Conservation (phyloP, 345 rosid species). For the Gossypioides kirkii region DNA sequence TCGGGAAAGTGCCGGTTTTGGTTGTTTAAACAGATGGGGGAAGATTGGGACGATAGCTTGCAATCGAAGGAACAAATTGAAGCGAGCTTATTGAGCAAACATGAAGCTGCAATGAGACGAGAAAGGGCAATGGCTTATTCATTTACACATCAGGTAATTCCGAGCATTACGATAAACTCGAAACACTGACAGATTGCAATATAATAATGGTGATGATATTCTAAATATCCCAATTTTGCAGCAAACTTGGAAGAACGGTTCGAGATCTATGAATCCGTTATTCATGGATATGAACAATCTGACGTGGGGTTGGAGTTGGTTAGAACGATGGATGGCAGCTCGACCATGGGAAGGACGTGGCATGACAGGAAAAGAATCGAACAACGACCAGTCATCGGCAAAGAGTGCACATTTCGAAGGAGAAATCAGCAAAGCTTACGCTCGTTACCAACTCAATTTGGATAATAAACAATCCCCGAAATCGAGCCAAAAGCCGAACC, state of each 20-base stretch:
- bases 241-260: slow-evolving; percentile 77
- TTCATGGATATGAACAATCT: slow-evolving; percentile 83
- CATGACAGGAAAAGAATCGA: slow-evolving; percentile 51
- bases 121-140: slow-evolving; percentile 91
- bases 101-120: slow-evolving; percentile 89
- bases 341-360: slow-evolving; percentile 65
- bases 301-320: slow-evolving; percentile 99
- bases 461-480: slow-evolving; percentile 58
- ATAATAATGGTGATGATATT: neutral
- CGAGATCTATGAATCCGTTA: slow-evolving; percentile 54
- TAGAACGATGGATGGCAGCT: slow-evolving; percentile 98
- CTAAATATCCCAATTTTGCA: slow-evolving; percentile 14
- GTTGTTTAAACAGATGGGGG: slow-evolving; percentile 56
- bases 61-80: slow-evolving; percentile 91
- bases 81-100: slow-evolving; percentile 69
- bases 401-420: slow-evolving; percentile 45
- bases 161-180: neutral
- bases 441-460: slow-evolving; percentile 59
- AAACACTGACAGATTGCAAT: neutral
- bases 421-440: slow-evolving; percentile 59
- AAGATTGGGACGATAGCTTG: slow-evolving; percentile 82
- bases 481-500: slow-evolving; percentile 51
- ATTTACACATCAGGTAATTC: slow-evolving; percentile 71
- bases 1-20: neutral
- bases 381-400: slow-evolving; percentile 43